These are phyloP conservation scores for Sporothrix schenckii DNA, from an alignment of 2,329 filamentous ascomycete species.

Conservation along the genomic window DNA sequence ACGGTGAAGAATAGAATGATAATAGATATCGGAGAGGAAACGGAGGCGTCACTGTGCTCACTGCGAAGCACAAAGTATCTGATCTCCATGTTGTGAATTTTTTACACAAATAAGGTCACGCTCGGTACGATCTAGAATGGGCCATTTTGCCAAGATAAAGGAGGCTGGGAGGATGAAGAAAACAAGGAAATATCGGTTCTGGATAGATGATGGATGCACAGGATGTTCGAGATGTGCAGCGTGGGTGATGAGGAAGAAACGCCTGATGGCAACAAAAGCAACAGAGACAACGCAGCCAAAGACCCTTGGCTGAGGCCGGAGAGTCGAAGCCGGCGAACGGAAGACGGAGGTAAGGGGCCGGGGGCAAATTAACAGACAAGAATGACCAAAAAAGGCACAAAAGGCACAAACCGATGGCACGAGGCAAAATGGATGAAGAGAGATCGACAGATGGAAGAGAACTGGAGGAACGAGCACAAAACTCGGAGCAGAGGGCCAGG, in stretches of 20 bases:
- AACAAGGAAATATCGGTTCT: not conserved
- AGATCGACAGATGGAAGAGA: conserved; percentile 2
- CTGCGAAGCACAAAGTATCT: not conserved
- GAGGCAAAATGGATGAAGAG: conserved; percentile 20
- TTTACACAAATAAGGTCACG: not conserved
- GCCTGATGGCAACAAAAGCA: not conserved
- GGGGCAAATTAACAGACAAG: not conserved
- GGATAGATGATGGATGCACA: conserved; percentile 18
- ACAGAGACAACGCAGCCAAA: not conserved
- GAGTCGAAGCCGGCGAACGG: conserved; percentile 19
- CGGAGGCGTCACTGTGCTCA: not conserved
- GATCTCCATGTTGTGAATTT: not conserved
- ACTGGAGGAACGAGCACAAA: conserved; percentile 11
- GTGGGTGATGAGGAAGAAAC: not conserved
- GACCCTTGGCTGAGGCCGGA: conserved; percentile 20
- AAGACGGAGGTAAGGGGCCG: conserved; percentile 2
- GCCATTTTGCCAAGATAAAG: conserved; percentile 3
- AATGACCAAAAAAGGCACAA: not conserved
- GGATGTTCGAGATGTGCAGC: not conserved
- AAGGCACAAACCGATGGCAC: not conserved
- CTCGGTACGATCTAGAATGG: not conserved
- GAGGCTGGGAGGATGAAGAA: not conserved
- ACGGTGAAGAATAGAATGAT: not conserved
- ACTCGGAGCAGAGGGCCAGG: not conserved
- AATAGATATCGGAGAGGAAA: not conserved